Evolutionary conservation across 257 asterid species (phyloP).

Genomic region (Fraxinus excelsior): DNA sequence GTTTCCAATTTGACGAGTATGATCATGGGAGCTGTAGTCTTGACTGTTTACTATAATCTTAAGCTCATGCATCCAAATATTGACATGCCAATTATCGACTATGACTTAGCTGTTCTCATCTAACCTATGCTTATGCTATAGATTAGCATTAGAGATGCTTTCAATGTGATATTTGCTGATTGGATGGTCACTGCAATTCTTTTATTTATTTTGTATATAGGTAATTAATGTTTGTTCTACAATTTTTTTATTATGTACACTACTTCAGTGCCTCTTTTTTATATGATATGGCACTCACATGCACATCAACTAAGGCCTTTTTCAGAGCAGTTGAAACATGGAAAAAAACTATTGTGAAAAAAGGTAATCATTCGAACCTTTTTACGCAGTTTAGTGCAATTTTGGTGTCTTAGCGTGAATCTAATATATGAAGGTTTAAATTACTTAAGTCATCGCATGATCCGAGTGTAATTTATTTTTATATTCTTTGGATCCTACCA

Average conservation of each 20-base stretch:
- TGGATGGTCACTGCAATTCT: conserved; percentile 95
- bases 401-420: neutral
- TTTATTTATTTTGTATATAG: conserved; percentile 73
- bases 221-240: conserved; percentile 39
- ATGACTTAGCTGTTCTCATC: conserved; percentile 90
- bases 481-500: no score
- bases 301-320: conserved; percentile 84
- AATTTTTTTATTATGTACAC: neutral
- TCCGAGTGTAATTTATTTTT: neutral
- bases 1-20: conserved; percentile 60
- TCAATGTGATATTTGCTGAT: conserved; percentile 88
- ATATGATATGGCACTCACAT: conserved; percentile 40
- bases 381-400: neutral
- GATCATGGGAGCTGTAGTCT: conserved; percentile 92
- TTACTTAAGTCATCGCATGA: neutral
- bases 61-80: conserved; percentile 84
- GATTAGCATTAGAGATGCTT: conserved; percentile 87
- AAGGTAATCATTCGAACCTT: conserved; percentile 40
- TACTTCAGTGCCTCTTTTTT: conserved; percentile 9
- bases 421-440: no score
- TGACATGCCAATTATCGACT: conserved; percentile 89
- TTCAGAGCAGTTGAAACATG: conserved; percentile 89
- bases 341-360: conserved; percentile 76
- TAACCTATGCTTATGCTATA: conserved; percentile 98
- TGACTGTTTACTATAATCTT: conserved; percentile 90